phyloP scores from a whole-genome alignment of 805 yeast species.

The Candida sphagnicola region DNA sequence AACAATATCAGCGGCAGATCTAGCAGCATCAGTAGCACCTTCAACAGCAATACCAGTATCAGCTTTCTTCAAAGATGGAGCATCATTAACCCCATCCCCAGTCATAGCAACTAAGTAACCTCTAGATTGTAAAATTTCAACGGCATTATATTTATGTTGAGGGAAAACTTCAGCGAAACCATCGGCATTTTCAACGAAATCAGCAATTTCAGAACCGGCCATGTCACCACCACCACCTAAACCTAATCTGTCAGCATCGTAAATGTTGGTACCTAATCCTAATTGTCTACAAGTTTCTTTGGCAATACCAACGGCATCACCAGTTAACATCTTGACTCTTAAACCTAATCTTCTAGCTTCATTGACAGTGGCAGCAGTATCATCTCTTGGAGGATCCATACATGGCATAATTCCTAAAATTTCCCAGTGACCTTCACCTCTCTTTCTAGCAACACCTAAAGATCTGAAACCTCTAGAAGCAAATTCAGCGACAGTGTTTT shows the following conservation, averaged over 20 bases:
- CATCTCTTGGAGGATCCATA: slow-evolving; percentile 99
- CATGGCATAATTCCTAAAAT: slow-evolving; percentile 97
- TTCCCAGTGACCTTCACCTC: slow-evolving; percentile 98
- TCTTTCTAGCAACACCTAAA: slow-evolving; percentile 97
- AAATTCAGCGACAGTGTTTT: slow-evolving; percentile 95
- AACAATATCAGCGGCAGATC: slow-evolving; percentile 95
- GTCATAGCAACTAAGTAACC: slow-evolving; percentile 98
- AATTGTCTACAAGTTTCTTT: slow-evolving; percentile 97
- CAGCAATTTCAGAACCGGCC: slow-evolving; percentile 97
- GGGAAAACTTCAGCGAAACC: slow-evolving; percentile 99
- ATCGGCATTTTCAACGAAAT: slow-evolving; percentile 95
- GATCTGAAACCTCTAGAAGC: slow-evolving; percentile 99
- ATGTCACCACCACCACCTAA: slow-evolving; percentile 90
- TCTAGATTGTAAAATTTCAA: slow-evolving; percentile 90
- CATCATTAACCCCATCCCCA: slow-evolving; percentile 99
- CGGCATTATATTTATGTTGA: slow-evolving; percentile 94
- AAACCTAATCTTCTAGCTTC: slow-evolving; percentile 91
- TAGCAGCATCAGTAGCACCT: slow-evolving; percentile 97
- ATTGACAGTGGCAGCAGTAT: slow-evolving; percentile 89
- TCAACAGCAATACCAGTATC: slow-evolving; percentile 93
- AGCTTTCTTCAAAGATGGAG: slow-evolving; percentile 95
- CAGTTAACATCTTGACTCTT: slow-evolving; percentile 96
- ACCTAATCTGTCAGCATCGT: slow-evolving; percentile 96
- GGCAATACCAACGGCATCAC: slow-evolving; percentile 99
- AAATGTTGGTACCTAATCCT: slow-evolving; percentile 94